Evolutionary conservation across 257 asterid genomes (phyloP).

Genomic region (Schizonepeta tenuifolia): DNA sequence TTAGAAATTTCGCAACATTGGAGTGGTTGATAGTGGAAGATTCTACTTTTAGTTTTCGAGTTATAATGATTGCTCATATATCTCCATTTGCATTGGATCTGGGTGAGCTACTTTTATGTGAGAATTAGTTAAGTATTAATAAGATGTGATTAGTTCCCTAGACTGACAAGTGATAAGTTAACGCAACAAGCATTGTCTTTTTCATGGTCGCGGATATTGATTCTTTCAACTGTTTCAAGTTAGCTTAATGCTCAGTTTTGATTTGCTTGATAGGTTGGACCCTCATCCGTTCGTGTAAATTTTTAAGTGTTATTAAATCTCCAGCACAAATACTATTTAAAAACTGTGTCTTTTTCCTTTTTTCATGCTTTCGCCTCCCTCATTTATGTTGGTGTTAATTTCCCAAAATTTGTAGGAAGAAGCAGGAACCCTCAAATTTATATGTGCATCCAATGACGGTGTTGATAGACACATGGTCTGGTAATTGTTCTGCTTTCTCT

Average conservation of each 20-base stretch:
- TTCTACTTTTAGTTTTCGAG: constrained; percentile 1
- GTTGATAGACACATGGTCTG: constrained; percentile 90
- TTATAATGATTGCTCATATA: not conserved
- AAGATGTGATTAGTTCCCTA: not conserved
- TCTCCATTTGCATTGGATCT: not conserved
- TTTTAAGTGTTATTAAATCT: not conserved
- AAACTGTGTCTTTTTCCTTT: not conserved
- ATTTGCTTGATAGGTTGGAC: constrained; percentile 23
- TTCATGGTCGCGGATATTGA: constrained; percentile 7
- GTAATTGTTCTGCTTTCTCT: constrained; percentile 50
- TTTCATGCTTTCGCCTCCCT: not conserved
- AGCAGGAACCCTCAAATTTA: constrained; percentile 83
- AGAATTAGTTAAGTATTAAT: not conserved
- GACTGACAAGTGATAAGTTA: not conserved
- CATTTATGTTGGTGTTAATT: constrained; percentile 26
- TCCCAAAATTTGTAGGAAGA: constrained; percentile 70
- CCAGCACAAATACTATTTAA: not conserved
- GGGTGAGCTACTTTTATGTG: constrained; percentile 8
- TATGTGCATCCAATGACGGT: constrained; percentile 88
- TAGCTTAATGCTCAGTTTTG: not conserved
- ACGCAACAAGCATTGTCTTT: not conserved
- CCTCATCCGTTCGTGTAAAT: constrained; percentile 6
- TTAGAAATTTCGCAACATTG: not conserved
- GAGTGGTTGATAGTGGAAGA: constrained; percentile 15
- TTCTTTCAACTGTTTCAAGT: constrained; percentile 6